Percentiles rank a stretch among this genome's conserved stretches.
Evolutionary conservation across 257 asterid species (phyloP).

Genomic region (Solanum piurae): DNA sequence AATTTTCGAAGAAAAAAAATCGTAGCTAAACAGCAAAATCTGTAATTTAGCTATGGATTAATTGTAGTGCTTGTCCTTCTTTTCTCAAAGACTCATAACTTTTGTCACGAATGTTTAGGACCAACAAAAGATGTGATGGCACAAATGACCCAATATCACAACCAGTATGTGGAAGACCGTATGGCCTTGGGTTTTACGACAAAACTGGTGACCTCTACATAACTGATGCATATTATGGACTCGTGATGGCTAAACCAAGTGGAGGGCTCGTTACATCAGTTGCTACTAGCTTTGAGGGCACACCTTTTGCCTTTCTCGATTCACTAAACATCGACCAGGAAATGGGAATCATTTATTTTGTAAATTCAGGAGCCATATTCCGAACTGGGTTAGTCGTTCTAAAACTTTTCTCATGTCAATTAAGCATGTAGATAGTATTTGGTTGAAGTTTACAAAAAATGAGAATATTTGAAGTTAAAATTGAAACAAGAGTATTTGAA

Average conservation of each 20-base stretch:
- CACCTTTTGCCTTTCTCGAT: not conserved
- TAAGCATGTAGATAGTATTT: too few species aligned
- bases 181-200: not conserved
- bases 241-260: not conserved
- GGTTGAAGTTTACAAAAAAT: fast-evolving
- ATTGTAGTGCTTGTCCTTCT: too few species aligned
- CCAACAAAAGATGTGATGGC: not conserved
- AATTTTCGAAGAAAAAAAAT: too few species aligned
- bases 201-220: not conserved
- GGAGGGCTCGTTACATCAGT: not conserved
- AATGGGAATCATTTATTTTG: not conserved
- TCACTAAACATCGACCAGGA: not conserved
- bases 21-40: too few species aligned
- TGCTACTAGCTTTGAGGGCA: not conserved
- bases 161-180: not conserved
- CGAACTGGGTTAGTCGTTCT: not conserved
- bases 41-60: too few species aligned
- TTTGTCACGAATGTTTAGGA: not conserved
- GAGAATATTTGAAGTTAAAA: too few species aligned
- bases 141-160: not conserved
- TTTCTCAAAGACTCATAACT: not conserved
- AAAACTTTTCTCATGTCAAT: not conserved
- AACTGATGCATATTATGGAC: not conserved
- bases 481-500: too few species aligned
- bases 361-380: not conserved